phyloP scores from a whole-genome alignment of 2,329 filamentous ascomycete genomes.

The Trichophyton schoenleinii region DNA sequence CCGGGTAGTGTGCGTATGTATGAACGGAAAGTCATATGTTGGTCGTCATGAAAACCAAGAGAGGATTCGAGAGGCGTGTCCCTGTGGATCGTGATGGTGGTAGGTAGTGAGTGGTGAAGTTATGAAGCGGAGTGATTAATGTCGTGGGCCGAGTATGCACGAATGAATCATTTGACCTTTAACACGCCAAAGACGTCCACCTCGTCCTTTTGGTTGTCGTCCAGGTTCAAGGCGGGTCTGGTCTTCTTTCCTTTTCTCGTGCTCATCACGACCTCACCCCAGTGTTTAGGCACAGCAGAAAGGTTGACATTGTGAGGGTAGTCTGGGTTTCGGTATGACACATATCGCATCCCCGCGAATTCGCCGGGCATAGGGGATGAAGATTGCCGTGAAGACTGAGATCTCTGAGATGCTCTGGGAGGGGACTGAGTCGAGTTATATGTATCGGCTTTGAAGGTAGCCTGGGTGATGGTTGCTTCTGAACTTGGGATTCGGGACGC shows the following conservation, averaged over 20 bases:
- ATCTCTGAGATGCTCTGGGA: constrained; percentile 9
- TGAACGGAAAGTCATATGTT: neutral
- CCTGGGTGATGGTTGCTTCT: constrained; percentile 6
- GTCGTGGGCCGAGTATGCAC: neutral
- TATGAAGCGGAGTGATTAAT: neutral
- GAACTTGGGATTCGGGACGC: constrained; percentile 17
- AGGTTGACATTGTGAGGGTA: constrained; percentile 3
- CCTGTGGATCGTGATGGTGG: neutral
- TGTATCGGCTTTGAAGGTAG: constrained; percentile 11
- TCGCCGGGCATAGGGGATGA: constrained; percentile 12
- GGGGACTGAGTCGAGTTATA: constrained; percentile 13
- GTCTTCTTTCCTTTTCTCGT: constrained; percentile 22
- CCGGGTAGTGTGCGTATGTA: neutral
- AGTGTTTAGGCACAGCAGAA: constrained; percentile 28
- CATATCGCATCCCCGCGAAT: constrained; percentile 12
- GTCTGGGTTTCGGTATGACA: constrained; percentile 9
- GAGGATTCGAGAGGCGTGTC: neutral
- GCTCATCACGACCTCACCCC: constrained; percentile 34
- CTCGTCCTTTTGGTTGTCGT: constrained; percentile 18
- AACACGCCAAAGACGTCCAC: constrained; percentile 32
- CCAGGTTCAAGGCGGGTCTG: constrained; percentile 17
- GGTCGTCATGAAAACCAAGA: neutral
- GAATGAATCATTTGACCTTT: constrained; percentile 17
- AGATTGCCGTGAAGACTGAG: constrained; percentile 3
- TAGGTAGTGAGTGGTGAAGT: neutral